Percentiles rank a stretch among this genome's conserved stretches.
Conservation (phyloP, 2,329 filamentous ascomycete genomes). For the Colletotrichum camelliae region DNA sequence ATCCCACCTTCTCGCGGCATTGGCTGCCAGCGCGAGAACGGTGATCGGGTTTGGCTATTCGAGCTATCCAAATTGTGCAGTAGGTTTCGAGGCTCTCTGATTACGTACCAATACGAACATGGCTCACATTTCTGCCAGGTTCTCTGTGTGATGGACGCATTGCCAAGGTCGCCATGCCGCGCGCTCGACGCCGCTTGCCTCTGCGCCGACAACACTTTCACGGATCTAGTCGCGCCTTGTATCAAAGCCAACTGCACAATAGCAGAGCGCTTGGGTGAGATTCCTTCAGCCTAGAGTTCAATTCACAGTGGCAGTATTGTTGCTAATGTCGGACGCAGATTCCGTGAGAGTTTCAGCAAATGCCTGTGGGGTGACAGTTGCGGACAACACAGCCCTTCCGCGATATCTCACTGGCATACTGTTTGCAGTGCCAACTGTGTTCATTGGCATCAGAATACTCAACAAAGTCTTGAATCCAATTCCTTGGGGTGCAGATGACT, state of each 20-base stretch:
- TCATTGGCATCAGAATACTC: not conserved
- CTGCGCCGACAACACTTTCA: not conserved
- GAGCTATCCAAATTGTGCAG: not conserved
- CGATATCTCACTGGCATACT: not conserved
- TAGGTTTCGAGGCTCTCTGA: not conserved
- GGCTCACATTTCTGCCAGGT: not conserved
- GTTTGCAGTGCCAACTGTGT: not conserved
- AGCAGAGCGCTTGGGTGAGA: not conserved
- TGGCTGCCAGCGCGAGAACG: not conserved
- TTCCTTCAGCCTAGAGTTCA: not conserved
- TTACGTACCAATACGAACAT: not conserved
- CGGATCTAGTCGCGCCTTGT: not conserved
- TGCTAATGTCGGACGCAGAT: not conserved
- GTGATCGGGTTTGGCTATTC: not conserved
- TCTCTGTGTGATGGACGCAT: not conserved
- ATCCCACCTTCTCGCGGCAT: not conserved
- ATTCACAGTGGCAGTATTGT: not conserved
- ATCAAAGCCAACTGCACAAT: not conserved
- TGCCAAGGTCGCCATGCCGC: not conserved
- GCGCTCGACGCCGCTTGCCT: not conserved
- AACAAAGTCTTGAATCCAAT: not conserved
- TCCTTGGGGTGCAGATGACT: not conserved
- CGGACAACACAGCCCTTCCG: not conserved
- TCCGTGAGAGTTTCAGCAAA: not conserved
- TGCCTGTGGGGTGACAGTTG: not conserved